phyloP scores from a whole-genome alignment of 2,329 filamentous ascomycete genomes.

The Pseudogymnoascus sp. region DNA sequence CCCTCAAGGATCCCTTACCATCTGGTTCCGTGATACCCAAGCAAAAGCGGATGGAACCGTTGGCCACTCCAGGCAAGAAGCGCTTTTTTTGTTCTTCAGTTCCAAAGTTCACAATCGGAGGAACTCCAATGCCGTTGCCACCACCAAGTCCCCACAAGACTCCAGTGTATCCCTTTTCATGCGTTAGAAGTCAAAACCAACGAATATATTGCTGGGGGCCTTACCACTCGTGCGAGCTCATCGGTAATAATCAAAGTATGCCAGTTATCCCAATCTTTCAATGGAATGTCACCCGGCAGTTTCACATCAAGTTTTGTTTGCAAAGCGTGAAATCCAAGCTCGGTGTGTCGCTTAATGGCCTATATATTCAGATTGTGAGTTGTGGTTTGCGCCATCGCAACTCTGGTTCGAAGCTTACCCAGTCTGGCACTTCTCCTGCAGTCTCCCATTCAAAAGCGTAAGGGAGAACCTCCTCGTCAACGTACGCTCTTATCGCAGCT shows the following conservation, averaged over 20 bases:
- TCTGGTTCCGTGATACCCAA: conserved; percentile 59
- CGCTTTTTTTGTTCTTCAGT: conserved; percentile 49
- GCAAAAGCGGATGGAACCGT: conserved; percentile 53
- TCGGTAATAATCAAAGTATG: conserved; percentile 49
- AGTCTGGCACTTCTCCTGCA: conserved; percentile 42
- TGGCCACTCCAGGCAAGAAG: conserved; percentile 54
- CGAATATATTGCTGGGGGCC: background rate
- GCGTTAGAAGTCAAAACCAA: background rate
- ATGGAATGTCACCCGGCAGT: conserved; percentile 39
- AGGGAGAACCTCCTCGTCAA: conserved; percentile 51
- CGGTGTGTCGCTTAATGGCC: conserved; percentile 25
- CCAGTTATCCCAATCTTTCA: conserved; percentile 47
- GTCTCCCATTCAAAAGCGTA: conserved; percentile 58
- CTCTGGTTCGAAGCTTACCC: conserved; percentile 29
- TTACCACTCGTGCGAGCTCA: conserved; percentile 43
- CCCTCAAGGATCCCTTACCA: conserved; percentile 42
- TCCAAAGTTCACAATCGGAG: conserved; percentile 57
- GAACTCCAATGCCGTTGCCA: conserved; percentile 55
- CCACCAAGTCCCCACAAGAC: conserved; percentile 52
- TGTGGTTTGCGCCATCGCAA: background rate
- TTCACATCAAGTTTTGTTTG: conserved; percentile 31
- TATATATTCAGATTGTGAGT: conserved; percentile 11
- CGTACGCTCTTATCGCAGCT: conserved; percentile 48
- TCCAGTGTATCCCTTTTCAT: conserved; percentile 42
- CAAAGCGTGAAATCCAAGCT: conserved; percentile 29